Percentiles rank a stretch among this genome's conserved stretches.
phyloP scores from a whole-genome alignment of 352 stramenopile species.

The Pilasporangium apinafurcum region DNA sequence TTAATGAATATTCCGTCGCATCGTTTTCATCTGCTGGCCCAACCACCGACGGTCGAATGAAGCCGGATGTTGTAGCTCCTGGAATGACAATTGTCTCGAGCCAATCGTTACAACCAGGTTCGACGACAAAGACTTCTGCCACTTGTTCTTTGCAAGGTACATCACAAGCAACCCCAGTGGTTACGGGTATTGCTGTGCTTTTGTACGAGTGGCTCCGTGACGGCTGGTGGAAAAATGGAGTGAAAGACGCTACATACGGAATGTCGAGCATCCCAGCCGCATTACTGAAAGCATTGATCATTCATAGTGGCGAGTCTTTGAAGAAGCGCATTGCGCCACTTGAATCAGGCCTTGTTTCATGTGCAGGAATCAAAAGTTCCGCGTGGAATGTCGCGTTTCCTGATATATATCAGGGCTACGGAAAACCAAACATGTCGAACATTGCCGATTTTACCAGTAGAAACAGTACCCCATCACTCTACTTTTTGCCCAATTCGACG shows the following conservation, averaged over 20 bases:
- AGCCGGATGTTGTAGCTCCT: slow-evolving; percentile 84
- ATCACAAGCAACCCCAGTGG: slow-evolving; percentile 67
- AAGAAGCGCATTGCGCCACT: slow-evolving; percentile 34
- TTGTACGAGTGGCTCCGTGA: slow-evolving; percentile 74
- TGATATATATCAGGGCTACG: slow-evolving; percentile 78
- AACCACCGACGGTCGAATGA: slow-evolving; percentile 77
- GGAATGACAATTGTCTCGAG: slow-evolving; percentile 79
- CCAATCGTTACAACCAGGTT: slow-evolving; percentile 48
- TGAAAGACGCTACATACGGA: slow-evolving; percentile 37
- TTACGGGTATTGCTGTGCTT: slow-evolving; percentile 69
- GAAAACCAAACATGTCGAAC: slow-evolving; percentile 76
- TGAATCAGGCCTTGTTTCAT: slow-evolving; percentile 41
- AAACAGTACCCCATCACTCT: slow-evolving; percentile 27
- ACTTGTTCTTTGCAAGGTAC: slow-evolving; percentile 75
- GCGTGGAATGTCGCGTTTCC: slow-evolving; percentile 42
- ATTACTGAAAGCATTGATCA: slow-evolving; percentile 73
- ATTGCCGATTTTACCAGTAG: slow-evolving; percentile 46
- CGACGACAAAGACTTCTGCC: slow-evolving; percentile 37
- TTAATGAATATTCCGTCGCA: slow-evolving; percentile 71
- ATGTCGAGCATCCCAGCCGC: slow-evolving; percentile 64
- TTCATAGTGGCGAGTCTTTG: slow-evolving; percentile 66
- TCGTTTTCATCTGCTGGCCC: slow-evolving; percentile 81
- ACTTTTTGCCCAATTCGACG: slow-evolving; percentile 74
- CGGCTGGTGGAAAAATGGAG: slow-evolving; percentile 68
- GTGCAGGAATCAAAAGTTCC: slow-evolving; percentile 18